Evolutionary conservation across 2,329 filamentous ascomycete species (phyloP).

Genomic region (Ophioceras dolichostomum): DNA sequence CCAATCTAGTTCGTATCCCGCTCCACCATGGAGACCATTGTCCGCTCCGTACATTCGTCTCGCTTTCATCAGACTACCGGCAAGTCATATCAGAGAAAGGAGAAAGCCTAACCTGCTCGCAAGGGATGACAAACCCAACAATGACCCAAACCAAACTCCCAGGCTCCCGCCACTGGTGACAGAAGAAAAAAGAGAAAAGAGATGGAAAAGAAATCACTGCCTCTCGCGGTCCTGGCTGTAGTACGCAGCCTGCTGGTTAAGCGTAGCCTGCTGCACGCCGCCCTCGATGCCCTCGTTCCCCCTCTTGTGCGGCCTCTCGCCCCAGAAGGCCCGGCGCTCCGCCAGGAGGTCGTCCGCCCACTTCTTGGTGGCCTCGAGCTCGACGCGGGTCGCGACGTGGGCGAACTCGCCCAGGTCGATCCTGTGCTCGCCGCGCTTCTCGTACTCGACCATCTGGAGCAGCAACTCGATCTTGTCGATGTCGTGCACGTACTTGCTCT

Average conservation of each 20-base stretch:
- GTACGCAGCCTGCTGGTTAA: slow-evolving; percentile 35
- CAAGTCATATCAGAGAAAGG: too few relatives aligned
- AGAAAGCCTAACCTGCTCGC: too few relatives aligned
- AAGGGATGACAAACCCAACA: too few relatives aligned
- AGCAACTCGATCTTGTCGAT: slow-evolving; percentile 95
- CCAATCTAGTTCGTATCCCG: too few relatives aligned
- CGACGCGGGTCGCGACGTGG: slow-evolving; percentile 62
- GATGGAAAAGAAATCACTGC: too few relatives aligned
- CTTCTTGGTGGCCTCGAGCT: slow-evolving; percentile 62
- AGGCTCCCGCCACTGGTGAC: too few relatives aligned
- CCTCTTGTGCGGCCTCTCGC: slow-evolving; percentile 29
- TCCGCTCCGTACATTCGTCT: too few relatives aligned
- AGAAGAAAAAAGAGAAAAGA: too few relatives aligned
- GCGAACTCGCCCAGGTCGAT: slow-evolving; percentile 80
- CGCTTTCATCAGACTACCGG: too few relatives aligned
- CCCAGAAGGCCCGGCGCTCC: slow-evolving; percentile 68
- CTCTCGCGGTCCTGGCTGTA: slow-evolving; percentile 26
- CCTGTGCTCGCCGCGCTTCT: slow-evolving; percentile 52
- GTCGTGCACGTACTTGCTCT: slow-evolving; percentile 87
- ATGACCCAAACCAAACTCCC: too few relatives aligned
- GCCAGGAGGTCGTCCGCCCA: slow-evolving; percentile 69
- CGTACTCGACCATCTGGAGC: slow-evolving; percentile 94
- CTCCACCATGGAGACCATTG: too few relatives aligned
- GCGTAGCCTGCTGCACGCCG: slow-evolving; percentile 23
- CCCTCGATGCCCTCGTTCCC: slow-evolving; percentile 29